phyloP scores from a whole-genome alignment of 441 rosid genomes.

The Raphanus hybrid region DNA sequence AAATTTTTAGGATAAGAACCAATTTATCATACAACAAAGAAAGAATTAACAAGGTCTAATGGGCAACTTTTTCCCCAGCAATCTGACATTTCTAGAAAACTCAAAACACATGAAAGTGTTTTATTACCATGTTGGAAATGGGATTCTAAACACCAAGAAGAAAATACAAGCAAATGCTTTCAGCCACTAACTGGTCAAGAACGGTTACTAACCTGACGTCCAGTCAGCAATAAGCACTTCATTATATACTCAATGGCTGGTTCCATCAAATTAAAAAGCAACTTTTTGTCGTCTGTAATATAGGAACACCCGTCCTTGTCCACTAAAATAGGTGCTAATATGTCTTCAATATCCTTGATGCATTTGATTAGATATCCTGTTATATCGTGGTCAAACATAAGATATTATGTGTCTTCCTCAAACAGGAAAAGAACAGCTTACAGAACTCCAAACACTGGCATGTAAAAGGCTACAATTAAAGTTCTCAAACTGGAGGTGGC shows the following conservation, averaged over 20 bases:
- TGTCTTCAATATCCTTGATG: constrained; percentile 62
- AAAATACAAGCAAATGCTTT: neutral
- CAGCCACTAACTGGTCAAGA: constrained; percentile 12
- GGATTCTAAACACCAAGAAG: neutral
- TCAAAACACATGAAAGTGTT: neutral
- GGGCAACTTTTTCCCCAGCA: too few species aligned
- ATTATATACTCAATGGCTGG: constrained; percentile 78
- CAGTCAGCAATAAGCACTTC: constrained; percentile 68
- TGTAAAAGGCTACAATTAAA: constrained; percentile 25
- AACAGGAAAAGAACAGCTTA: constrained; percentile 1
- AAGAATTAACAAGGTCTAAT: too few species aligned
- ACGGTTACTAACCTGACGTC: constrained; percentile 67
- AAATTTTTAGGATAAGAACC: too few species aligned
- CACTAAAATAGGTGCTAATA: constrained; percentile 54
- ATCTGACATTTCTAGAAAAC: constrained; percentile 10
- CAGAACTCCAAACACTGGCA: constrained; percentile 12
- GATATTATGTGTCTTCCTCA: constrained; percentile 15
- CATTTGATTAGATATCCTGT: constrained; percentile 72
- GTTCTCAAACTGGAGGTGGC: constrained; percentile 15
- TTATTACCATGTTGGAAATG: neutral
- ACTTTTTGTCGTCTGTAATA: constrained; percentile 51
- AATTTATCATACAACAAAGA: too few species aligned
- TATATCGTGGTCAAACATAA: constrained; percentile 36
- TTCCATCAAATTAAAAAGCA: constrained; percentile 75
- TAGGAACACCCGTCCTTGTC: constrained; percentile 47